Percentiles rank a stretch among this genome's conserved stretches.
Conservation (phyloP, 495 filamentous ascomycete species). For the Annulohypoxylon stygium region DNA sequence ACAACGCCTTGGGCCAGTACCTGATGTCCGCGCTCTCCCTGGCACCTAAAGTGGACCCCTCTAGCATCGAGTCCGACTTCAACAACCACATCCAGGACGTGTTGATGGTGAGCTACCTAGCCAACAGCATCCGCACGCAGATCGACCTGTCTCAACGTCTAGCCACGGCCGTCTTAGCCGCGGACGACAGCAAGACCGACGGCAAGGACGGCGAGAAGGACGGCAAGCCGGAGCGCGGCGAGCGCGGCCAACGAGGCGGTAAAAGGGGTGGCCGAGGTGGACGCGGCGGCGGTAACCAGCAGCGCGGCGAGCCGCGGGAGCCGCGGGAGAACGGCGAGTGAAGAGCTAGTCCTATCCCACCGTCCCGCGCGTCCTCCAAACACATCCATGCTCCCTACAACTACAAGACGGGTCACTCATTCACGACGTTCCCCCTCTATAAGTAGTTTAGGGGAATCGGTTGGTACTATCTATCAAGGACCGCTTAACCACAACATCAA, state of each 20-base stretch:
- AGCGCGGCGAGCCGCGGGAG: conserved; percentile 49
- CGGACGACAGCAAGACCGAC: conserved; percentile 59
- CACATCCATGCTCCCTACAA: neutral
- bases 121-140: conserved; percentile 98
- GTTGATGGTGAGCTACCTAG: conserved; percentile 94
- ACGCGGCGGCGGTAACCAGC: conserved; percentile 49
- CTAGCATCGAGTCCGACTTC: conserved; percentile 95
- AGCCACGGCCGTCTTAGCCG: conserved; percentile 83
- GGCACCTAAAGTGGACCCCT: conserved; percentile 90
- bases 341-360: neutral
- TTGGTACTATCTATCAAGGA: too few species aligned
- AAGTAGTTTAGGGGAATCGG: too few species aligned
- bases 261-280: conserved; percentile 50
- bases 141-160: conserved; percentile 96
- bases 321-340: conserved; percentile 44
- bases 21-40: conserved; percentile 90
- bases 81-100: conserved; percentile 99
- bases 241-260: conserved; percentile 58
- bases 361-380: neutral
- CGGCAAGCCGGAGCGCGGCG: conserved; percentile 56
- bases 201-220: conserved; percentile 62
- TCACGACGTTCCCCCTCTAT: too few species aligned
- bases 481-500: too few species aligned
- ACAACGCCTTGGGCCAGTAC: conserved; percentile 91
- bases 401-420: too few species aligned